Evolutionary conservation across 2,329 filamentous ascomycete genomes (phyloP), one percentile per base, ranked within the genome.

Genomic region (Fusarium sp.): DNA sequence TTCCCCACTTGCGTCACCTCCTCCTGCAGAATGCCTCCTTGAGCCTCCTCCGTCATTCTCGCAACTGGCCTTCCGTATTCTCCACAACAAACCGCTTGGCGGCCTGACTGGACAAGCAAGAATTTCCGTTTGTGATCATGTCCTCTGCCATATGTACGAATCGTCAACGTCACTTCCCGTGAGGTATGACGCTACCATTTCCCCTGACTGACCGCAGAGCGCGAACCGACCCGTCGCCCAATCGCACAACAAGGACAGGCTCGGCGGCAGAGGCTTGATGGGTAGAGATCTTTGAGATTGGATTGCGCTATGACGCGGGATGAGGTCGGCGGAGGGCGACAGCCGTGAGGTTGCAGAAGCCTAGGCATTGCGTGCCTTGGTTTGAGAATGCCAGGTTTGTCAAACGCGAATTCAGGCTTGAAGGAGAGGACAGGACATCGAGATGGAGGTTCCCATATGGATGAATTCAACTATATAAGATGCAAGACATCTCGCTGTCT

Each of bases 111-210:
- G 36, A 62, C 53, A 56, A 73, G 60, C 71, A 74, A 61, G 71
- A 64, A 67, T 40, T 31, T 59, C 36, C 60, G 29, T 42, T 55
- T 62, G 36, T 24, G 46, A 29, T 58, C 20, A 42, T 57, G 55
- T 56, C 51, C 51, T 64, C 64, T 72, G 44, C 69, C 69, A 55
- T 69, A 51, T 51, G 11, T 51, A 74, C 68, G 49, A 69, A 33
- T 78, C 74, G 67, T 75, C 29, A 75, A 78, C 76, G 76, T 78
- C 76, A 78, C 77, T 65, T 36, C 49, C 51, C 66, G 58, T 56
- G 44, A 58, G 65, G 58, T 64, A 78, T 78, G 76, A 78, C 76
- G 76, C 64, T 64, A 69, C 57, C 59, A 66, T 51, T 77, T 36
- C 69, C 61, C 62, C 66, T 66, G 62, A 56, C 62, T 66, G 60